A percentile compares a stretch with the other conserved stretches of the same genome.
Evolutionary conservation across 805 yeast species (phyloP).

Genomic region (Metschnikowia reukaufii): DNA sequence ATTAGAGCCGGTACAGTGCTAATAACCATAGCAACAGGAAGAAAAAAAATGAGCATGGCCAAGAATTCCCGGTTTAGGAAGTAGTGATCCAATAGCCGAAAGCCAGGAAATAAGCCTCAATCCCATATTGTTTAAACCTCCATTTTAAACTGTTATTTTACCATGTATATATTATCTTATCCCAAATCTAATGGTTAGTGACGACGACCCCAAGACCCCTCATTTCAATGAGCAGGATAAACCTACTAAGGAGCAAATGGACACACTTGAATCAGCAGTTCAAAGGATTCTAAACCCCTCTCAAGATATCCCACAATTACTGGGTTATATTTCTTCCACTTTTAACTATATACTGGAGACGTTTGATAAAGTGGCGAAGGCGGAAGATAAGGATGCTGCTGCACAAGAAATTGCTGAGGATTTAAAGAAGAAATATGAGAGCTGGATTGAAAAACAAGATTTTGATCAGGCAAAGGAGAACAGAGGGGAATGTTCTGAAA

Average conservation of each 20-base stretch:
- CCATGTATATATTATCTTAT: too few species aligned
- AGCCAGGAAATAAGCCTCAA: background rate
- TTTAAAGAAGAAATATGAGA: slow-evolving; percentile 26
- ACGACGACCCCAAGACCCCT: background rate
- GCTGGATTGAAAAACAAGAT: too few species aligned
- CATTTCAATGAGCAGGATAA: slow-evolving; percentile 6
- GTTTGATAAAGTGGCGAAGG: slow-evolving; percentile 29
- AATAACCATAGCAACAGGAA: background rate
- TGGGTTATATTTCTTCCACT: slow-evolving; percentile 28
- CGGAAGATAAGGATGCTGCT: slow-evolving; percentile 34
- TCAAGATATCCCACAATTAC: slow-evolving; percentile 28
- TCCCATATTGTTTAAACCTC: too few species aligned
- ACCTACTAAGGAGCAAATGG: slow-evolving; percentile 13
- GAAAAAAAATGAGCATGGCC: background rate
- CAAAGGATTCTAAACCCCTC: slow-evolving; percentile 27
- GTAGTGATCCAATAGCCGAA: background rate
- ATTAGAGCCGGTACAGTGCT: background rate
- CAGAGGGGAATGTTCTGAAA: background rate
- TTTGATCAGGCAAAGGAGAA: slow-evolving; percentile 5
- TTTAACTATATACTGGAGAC: slow-evolving; percentile 28
- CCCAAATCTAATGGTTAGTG: background rate
- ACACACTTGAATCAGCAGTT: slow-evolving; percentile 9
- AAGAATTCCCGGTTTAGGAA: slow-evolving; percentile 5
- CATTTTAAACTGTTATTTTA: too few species aligned
- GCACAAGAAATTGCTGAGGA: slow-evolving; percentile 39